Evolutionary conservation across 1,284 basidiomycete genomes (phyloP).

Genomic region (Heterobasidion annosum): DNA sequence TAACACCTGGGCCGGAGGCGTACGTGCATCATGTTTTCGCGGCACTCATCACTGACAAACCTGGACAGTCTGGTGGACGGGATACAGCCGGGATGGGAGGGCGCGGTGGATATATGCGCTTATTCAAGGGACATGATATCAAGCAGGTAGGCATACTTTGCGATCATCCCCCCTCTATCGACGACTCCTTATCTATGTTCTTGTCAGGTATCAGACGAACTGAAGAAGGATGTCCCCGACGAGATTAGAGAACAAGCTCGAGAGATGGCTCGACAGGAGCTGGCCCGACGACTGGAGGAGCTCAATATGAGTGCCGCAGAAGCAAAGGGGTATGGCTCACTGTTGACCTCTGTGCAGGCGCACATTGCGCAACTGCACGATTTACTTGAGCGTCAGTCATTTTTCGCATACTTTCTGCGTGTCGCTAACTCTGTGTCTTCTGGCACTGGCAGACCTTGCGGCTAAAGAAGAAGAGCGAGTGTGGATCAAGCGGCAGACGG

Average conservation of each 20-base stretch:
- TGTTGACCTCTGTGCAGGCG: slow-evolving; percentile 44
- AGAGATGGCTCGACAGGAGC: slow-evolving; percentile 55
- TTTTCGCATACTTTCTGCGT: slow-evolving; percentile 3
- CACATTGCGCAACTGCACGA: slow-evolving; percentile 51
- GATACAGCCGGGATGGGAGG: slow-evolving; percentile 61
- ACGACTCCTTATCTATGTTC: neutral
- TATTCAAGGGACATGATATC: slow-evolving; percentile 54
- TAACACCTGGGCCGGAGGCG: slow-evolving; percentile 55
- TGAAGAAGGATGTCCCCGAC: slow-evolving; percentile 52
- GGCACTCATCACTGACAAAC: neutral
- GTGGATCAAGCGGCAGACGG: slow-evolving; percentile 61
- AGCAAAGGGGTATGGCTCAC: slow-evolving; percentile 43
- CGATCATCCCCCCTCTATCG: neutral
- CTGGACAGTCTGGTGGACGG: slow-evolving; percentile 47
- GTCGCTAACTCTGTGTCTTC: neutral
- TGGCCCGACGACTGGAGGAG: slow-evolving; percentile 49
- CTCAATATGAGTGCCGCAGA: slow-evolving; percentile 49
- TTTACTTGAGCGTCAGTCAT: slow-evolving; percentile 44
- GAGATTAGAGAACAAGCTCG: slow-evolving; percentile 51
- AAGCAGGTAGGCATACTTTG: slow-evolving; percentile 35
- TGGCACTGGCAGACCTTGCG: slow-evolving; percentile 36
- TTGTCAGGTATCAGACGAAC: slow-evolving; percentile 36
- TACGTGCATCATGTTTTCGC: slow-evolving; percentile 20
- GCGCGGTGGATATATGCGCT: slow-evolving; percentile 55
- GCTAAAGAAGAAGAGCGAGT: slow-evolving; percentile 61